These are phyloP conservation scores for Xerocomellus intermedius DNA, from an alignment of 768 basidiomycete species.

Conservation along the genomic window DNA sequence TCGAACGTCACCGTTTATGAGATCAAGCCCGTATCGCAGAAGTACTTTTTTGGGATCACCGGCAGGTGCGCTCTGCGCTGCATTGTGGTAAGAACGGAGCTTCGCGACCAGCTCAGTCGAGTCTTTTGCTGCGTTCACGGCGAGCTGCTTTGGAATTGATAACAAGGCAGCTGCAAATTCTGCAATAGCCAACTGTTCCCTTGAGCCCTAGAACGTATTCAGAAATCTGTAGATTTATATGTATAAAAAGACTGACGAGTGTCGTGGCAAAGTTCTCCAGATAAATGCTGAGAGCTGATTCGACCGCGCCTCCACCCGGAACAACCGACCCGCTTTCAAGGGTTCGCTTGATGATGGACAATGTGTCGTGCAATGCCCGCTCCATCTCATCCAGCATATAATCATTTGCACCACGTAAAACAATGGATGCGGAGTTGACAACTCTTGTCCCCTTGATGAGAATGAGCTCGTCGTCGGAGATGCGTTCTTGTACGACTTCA, in stretches of 20 bases:
- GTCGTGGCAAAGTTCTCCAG: conserved; percentile 99
- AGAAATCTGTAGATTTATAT: background rate
- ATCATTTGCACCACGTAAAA: conserved; percentile 96
- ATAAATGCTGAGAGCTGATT: conserved; percentile 95
- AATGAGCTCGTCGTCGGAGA: conserved; percentile 98
- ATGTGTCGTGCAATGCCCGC: conserved; percentile 88
- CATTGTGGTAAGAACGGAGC: conserved; percentile 94
- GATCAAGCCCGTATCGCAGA: conserved; percentile 90
- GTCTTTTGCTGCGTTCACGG: conserved; percentile 98
- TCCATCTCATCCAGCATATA: conserved; percentile 99
- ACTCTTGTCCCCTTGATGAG: conserved; percentile 97
- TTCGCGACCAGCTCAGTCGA: conserved; percentile 97
- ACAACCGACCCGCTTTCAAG: conserved; percentile 95
- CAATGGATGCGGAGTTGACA: conserved; percentile 88
- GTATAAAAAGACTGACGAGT: conserved; percentile 56
- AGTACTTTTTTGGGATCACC: conserved; percentile 91
- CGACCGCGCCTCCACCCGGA: conserved; percentile 96
- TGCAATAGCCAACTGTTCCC: conserved; percentile 98
- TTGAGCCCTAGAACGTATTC: conserved; percentile 68
- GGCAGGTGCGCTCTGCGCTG: conserved; percentile 87
- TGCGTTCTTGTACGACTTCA: conserved; percentile 94
- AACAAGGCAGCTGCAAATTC: conserved; percentile 93
- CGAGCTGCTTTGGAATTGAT: conserved; percentile 93
- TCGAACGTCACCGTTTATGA: conserved; percentile 90
- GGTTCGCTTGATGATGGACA: conserved; percentile 95